Percentiles rank a stretch among this genome's conserved stretches.
Conservation (phyloP, 352 stramenopile genomes). For the Saprolegnia parasitica region DNA sequence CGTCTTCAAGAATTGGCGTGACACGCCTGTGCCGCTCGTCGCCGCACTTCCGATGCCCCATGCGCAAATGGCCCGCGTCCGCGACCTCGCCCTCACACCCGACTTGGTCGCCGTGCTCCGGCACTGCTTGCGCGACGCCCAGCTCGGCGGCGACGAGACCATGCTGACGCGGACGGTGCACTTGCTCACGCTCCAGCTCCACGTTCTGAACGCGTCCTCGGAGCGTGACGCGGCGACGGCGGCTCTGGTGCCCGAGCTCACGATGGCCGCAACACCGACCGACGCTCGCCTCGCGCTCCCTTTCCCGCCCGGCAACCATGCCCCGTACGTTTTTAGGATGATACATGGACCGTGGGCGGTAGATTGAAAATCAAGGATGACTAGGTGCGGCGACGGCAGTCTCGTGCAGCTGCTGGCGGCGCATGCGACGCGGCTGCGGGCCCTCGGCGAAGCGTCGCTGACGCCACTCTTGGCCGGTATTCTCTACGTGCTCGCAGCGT, state of each 20-base stretch:
- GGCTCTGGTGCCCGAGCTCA: neutral
- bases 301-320: neutral
- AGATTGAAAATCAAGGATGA: no score
- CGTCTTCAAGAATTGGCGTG: constrained; percentile 65
- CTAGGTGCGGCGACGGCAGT: neutral
- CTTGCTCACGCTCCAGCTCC: constrained; percentile 49
- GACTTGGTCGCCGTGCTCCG: constrained; percentile 59
- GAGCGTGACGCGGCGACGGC: constrained; percentile 21
- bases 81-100: constrained; percentile 57
- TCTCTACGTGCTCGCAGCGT: constrained; percentile 45
- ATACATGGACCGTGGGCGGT: no score
- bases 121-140: constrained; percentile 58
- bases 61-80: constrained; percentile 46
- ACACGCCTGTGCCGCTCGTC: constrained; percentile 57
- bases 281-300: neutral
- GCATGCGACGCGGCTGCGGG: neutral
- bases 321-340: neutral
- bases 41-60: constrained; percentile 51
- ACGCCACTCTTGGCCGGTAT: constrained; percentile 12
- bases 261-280: neutral
- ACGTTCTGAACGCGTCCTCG: constrained; percentile 27
- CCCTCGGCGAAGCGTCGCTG: constrained; percentile 10
- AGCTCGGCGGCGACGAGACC: constrained; percentile 24
- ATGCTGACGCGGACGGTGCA: constrained; percentile 15
- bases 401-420: neutral